Evolutionary conservation across 2,329 filamentous ascomycete genomes (phyloP), one percentile per base, ranked within the genome.

Genomic region (Pezicula carpinea): DNA sequence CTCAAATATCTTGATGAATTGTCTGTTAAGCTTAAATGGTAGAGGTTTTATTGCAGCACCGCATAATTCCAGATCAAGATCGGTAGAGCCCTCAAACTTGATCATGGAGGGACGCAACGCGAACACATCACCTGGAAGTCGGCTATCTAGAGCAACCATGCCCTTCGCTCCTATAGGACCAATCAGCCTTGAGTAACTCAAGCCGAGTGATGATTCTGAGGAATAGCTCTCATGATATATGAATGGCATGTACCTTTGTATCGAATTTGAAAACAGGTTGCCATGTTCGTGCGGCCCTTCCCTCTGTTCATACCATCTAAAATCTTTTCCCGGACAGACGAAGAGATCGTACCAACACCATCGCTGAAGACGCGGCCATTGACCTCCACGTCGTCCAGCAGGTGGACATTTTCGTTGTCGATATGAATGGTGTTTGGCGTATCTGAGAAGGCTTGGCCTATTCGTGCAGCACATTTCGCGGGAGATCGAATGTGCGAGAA

Each of bases 1-100:
- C 59, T 95, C 89, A 1, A 95, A 64, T 5, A 95, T 89, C 62
- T 95, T 95, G 67, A 95, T 89, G 51, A 91, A 73, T 54, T 88
- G 87, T 1, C 85, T 81, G 58, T 95, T 95, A 1, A 95, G 74
- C 15, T 82, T 79, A 54, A 91, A 72, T 0, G 78, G 78, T 6
- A 92, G 73, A 0, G 87, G 83, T 43, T 75, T 80, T 32, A 79
- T 80, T 0, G 81, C 82, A 35, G 80, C 75, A 39, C 85, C 85
- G 58, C 86, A 91, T 38, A 90, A 87, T 50, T 85, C 87, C 1
- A 92, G 70, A 43, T 84, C 75, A 4, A 61, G 62, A 2, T 62
- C 67, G 33, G 77, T 72, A 0, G 68, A 59, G 43, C 80, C 82
- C 1, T 73, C 61, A 53, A 93, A 95, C 57, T 95, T 95, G 47